phyloP scores from a whole-genome alignment of 2,329 filamentous ascomycete genomes.

The Ophiosphaerella korrae region DNA sequence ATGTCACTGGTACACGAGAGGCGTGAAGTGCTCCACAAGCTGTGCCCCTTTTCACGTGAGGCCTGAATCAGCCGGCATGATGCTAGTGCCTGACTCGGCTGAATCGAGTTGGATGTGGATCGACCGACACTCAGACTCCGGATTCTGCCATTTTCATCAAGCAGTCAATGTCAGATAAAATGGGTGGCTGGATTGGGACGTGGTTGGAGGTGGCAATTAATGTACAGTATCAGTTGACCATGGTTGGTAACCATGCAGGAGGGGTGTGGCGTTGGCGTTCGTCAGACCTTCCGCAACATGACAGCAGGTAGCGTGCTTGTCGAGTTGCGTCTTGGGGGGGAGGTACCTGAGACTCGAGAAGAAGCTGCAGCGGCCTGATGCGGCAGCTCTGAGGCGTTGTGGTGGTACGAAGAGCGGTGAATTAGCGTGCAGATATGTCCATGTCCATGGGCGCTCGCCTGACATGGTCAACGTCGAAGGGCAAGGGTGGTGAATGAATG shows the following conservation, averaged over 20 bases:
- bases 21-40: neutral
- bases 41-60: conserved; percentile 38
- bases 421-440: neutral
- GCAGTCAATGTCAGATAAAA: neutral
- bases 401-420: conserved; percentile 1
- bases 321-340: no score
- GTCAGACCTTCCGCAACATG: conserved; percentile 10
- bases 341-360: no score
- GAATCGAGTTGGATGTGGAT: conserved; percentile 29
- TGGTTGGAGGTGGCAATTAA: conserved; percentile 17
- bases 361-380: no score
- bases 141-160: conserved; percentile 28
- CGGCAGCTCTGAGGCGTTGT: no score
- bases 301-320: neutral
- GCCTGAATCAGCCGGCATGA: conserved; percentile 26
- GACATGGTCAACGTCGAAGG: conserved; percentile 2
- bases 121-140: conserved; percentile 12
- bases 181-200: conserved; percentile 25
- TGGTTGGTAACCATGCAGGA: conserved; percentile 27
- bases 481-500: conserved; percentile 35
- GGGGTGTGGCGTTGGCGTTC: neutral
- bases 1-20: conserved; percentile 17
- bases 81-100: conserved; percentile 40
- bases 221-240: conserved; percentile 13
- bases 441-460: neutral